Evolutionary conservation across 1,284 basidiomycete species (phyloP).

Genomic region (Trichosporon ovoides): DNA sequence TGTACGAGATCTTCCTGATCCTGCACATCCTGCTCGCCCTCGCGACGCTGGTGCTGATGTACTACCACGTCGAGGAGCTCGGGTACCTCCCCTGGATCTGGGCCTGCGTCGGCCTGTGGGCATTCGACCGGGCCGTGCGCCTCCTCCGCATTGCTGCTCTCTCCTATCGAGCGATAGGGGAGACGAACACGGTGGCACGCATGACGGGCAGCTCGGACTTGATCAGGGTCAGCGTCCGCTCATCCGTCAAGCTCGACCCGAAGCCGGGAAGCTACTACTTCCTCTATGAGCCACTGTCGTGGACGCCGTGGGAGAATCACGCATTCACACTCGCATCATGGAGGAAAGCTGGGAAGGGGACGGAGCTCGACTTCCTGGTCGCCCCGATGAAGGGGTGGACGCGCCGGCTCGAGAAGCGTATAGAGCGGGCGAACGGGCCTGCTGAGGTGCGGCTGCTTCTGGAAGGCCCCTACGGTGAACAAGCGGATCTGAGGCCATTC

Average conservation of each 20-base stretch:
- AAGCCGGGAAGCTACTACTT: slow-evolving; percentile 30
- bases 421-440: neutral
- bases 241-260: slow-evolving; percentile 16
- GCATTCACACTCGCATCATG: slow-evolving; percentile 28
- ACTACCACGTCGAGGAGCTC: slow-evolving; percentile 26
- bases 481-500: slow-evolving; percentile 14
- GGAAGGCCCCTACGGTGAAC: slow-evolving; percentile 36
- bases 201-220: slow-evolving; percentile 16
- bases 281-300: slow-evolving; percentile 22
- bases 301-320: slow-evolving; percentile 32
- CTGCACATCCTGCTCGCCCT: slow-evolving; percentile 28
- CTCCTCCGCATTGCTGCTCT: slow-evolving; percentile 20
- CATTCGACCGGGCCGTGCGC: slow-evolving; percentile 7
- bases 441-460: slow-evolving; percentile 17
- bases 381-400: slow-evolving; percentile 24
- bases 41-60: slow-evolving; percentile 21
- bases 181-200: slow-evolving; percentile 12
- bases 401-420: slow-evolving; percentile 7
- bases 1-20: slow-evolving; percentile 32
- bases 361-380: slow-evolving; percentile 25
- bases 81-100: slow-evolving; percentile 25
- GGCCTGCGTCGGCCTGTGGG: slow-evolving; percentile 30
- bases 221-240: slow-evolving; percentile 23
- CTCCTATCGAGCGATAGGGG: slow-evolving; percentile 8
- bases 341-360: slow-evolving; percentile 4